Evolutionary conservation across 2,329 filamentous ascomycete species (phyloP).

Genomic region (Hirsutella thompsonii): DNA sequence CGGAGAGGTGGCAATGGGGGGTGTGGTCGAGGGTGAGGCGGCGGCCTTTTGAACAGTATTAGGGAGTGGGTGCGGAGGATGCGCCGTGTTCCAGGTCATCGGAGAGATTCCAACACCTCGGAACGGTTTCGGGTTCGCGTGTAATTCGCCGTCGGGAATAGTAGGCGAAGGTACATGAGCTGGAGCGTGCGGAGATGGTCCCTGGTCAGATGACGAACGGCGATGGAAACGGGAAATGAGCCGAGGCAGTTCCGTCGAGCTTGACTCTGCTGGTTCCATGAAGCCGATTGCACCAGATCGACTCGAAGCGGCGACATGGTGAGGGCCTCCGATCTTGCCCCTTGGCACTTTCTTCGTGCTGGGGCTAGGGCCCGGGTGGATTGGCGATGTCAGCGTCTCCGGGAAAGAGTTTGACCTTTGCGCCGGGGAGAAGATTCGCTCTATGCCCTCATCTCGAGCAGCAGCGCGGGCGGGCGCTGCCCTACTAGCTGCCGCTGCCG

Average conservation of each 20-base stretch:
- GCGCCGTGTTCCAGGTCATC: slow-evolving; percentile 2
- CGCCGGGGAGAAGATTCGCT: slow-evolving; percentile 22
- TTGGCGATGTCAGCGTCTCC: slow-evolving; percentile 31
- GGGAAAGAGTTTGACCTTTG: slow-evolving; percentile 43
- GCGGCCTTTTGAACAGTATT: neutral
- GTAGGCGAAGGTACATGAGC: neutral
- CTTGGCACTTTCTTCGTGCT: slow-evolving; percentile 5
- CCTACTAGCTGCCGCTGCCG: slow-evolving; percentile 4
- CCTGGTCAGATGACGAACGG: neutral
- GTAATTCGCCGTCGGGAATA: too few species aligned
- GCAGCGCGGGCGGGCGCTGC: slow-evolving; percentile 31
- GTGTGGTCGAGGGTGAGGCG: neutral
- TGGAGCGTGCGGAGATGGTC: neutral
- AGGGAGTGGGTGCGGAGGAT: neutral
- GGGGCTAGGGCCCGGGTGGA: slow-evolving; percentile 22
- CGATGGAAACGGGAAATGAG: slow-evolving; percentile 10
- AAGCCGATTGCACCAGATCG: neutral
- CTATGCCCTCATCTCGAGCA: neutral
- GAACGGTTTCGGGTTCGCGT: too few species aligned
- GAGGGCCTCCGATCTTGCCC: neutral
- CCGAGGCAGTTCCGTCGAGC: slow-evolving; percentile 1
- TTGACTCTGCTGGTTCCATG: neutral
- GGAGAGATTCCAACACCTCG: neutral
- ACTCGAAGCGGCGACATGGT: slow-evolving; percentile 2
- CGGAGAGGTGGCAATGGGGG: neutral